Conservation (phyloP, 2,329 filamentous ascomycete genomes). For the Monilinia laxa region DNA sequence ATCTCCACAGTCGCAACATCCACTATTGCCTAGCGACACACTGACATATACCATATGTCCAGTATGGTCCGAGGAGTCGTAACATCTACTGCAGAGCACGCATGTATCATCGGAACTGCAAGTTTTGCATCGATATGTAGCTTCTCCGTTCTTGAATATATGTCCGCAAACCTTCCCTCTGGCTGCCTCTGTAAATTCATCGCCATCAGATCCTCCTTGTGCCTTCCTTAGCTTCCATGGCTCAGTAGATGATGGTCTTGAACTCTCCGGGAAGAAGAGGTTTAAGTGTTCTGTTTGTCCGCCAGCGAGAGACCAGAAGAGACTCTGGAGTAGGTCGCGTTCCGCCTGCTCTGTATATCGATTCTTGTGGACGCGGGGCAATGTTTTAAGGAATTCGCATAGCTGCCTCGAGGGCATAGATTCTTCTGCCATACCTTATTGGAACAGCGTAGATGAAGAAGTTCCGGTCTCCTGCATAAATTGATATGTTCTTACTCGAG, state of each 20-base stretch:
- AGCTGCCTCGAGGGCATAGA: conserved; percentile 63
- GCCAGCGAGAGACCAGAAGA: conserved; percentile 85
- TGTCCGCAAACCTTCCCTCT: conserved; percentile 93
- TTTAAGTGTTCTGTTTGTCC: conserved; percentile 71
- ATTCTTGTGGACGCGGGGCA: conserved; percentile 71
- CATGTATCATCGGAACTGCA: conserved; percentile 95
- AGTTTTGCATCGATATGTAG: conserved; percentile 90
- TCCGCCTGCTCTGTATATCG: conserved; percentile 73
- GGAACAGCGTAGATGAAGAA: neutral
- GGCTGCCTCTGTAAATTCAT: conserved; percentile 90
- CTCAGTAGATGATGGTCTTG: conserved; percentile 49
- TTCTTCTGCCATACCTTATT: conserved; percentile 20
- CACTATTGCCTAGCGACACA: conserved; percentile 85
- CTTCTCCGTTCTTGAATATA: conserved; percentile 93
- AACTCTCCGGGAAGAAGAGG: conserved; percentile 79
- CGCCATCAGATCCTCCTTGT: conserved; percentile 88
- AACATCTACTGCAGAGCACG: conserved; percentile 90
- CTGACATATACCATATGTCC: conserved; percentile 89
- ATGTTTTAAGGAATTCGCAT: conserved; percentile 75
- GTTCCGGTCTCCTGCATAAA: neutral
- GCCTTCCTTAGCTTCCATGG: conserved; percentile 78
- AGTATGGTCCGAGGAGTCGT: conserved; percentile 91
- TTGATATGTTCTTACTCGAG: neutral
- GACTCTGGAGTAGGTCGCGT: conserved; percentile 69
- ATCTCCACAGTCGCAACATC: conserved; percentile 97